Evolutionary conservation across 2,329 filamentous ascomycete species (phyloP).

Genomic region (Aspergillus pseudoterreus): DNA sequence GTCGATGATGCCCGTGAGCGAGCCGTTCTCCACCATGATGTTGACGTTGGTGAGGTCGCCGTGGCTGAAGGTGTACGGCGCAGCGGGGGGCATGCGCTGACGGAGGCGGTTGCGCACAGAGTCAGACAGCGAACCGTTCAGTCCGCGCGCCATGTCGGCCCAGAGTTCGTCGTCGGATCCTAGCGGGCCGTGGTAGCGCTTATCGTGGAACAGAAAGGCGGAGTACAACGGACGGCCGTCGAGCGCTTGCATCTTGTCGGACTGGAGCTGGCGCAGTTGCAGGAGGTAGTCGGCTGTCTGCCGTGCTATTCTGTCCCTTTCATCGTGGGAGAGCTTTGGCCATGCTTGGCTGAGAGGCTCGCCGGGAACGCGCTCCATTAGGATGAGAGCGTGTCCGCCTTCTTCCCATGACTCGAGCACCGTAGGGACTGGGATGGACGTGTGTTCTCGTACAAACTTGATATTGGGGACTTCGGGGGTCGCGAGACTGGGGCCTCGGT

Average conservation of each 20-base stretch:
- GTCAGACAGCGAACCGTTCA: conserved; percentile 4
- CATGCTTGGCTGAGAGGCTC: conserved; percentile 14
- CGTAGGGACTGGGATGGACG: conserved; percentile 18
- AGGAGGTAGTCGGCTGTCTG: conserved; percentile 18
- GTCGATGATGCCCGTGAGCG: conserved; percentile 38
- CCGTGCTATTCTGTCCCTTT: conserved; percentile 21
- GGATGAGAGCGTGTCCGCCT: conserved; percentile 9
- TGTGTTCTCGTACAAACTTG: conserved; percentile 16
- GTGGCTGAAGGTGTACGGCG: conserved; percentile 38
- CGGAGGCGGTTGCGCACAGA: conserved; percentile 2
- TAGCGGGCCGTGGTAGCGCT: conserved; percentile 7
- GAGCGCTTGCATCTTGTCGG: conserved; percentile 11
- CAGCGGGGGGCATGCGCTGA: conserved; percentile 13
- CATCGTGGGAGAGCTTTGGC: conserved; percentile 10
- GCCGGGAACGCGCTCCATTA: conserved; percentile 15
- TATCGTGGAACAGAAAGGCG: conserved; percentile 8
- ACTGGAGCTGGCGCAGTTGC: conserved; percentile 17
- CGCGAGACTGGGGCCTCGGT: conserved; percentile 12
- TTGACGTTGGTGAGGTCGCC: conserved; percentile 36
- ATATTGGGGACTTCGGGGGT: conserved; percentile 15
- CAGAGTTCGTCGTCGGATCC: conserved; percentile 12
- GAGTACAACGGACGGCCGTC: conserved; percentile 10
- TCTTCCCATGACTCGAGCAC: conserved; percentile 19
- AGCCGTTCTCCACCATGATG: conserved; percentile 37
- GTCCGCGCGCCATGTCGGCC: conserved; percentile 8